Evolutionary conservation across 2,329 filamentous ascomycete genomes (phyloP), one percentile per base, ranked within the genome.

Genomic region (Pseudocercospora fijiensis): DNA sequence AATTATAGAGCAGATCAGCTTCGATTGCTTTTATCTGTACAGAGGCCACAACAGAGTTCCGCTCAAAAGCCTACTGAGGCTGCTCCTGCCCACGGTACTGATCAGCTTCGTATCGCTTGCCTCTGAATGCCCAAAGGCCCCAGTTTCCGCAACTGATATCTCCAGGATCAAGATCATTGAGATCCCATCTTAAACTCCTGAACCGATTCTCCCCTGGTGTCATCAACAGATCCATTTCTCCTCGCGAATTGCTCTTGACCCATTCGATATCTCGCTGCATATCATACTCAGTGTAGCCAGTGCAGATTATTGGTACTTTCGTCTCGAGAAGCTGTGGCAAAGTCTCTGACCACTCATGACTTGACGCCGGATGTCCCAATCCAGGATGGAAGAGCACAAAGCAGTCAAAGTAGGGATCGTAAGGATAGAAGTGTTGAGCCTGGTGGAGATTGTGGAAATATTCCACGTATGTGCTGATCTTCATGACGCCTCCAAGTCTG

Each of bases 351-450:
- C 96, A 99, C 77, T 99, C 95, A 73, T 96, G 91, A 58, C 90
- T 91, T 74, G 90, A 94, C 13, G 93, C 92, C 0, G 96, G 93
- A 77, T 99, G 95, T 11, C 95, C 96, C 18, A 99, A 85, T 8
- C 96, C 96, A 0, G 96, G 96, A 74, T 99, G 96, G 83, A 98
- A 99, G 58, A 97, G 85, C 73, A 99, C 88, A 75, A 99, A 96
- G 78, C 91, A 95, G 81, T 99, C 95, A 77, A 99, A 96, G 80
- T 99, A 99, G 0, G 95, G 95, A 75, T 99, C 95, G 75, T 96
- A 97, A 0, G 96, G 95, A 63, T 90, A 87, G 80, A 98, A 99
- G 75, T 93, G 86, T 55, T 92, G 90, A 0, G 94, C 90, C 76
- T 92, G 87, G 80, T 99, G 94, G 71, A 99, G 86, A 2, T 91